Evolutionary conservation across 495 filamentous ascomycete species (phyloP).

Genomic region (Penicillium odoratum): DNA sequence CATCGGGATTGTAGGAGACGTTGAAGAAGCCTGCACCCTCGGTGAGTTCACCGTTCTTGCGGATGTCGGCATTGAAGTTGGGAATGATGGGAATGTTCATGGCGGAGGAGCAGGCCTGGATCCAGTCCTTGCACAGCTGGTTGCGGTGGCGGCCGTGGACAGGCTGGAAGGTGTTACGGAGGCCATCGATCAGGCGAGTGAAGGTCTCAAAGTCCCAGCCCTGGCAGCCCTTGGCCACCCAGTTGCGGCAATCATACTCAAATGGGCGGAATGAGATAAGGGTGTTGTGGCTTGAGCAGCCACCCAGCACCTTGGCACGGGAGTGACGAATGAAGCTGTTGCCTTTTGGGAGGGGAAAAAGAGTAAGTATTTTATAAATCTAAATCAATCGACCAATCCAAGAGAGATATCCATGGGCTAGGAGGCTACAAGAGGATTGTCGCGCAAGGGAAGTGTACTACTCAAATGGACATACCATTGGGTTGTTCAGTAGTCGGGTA

Average conservation of each 20-base stretch:
- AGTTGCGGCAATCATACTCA: slow-evolving; percentile 72
- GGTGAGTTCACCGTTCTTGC: slow-evolving; percentile 62
- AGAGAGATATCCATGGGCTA: background rate
- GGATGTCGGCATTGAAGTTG: slow-evolving; percentile 80
- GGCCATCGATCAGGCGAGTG: slow-evolving; percentile 69
- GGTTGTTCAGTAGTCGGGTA: slow-evolving; percentile 85
- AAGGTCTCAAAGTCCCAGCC: slow-evolving; percentile 81
- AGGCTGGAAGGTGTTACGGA: slow-evolving; percentile 78
- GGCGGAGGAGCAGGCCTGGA: slow-evolving; percentile 68
- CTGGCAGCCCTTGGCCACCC: slow-evolving; percentile 69
- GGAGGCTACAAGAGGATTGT: background rate
- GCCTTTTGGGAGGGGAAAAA: slow-evolving; percentile 41
- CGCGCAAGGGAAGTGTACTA: background rate
- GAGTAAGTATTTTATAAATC: slow-evolving; percentile 4
- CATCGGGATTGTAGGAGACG: slow-evolving; percentile 78
- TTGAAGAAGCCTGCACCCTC: slow-evolving; percentile 82
- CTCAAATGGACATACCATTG: slow-evolving; percentile 52
- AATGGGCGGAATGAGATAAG: slow-evolving; percentile 84
- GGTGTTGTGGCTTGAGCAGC: slow-evolving; percentile 86
- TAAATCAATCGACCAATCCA: background rate
- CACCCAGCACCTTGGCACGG: slow-evolving; percentile 80
- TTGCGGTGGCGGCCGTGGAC: slow-evolving; percentile 76
- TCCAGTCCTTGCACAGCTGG: slow-evolving; percentile 82
- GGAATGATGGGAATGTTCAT: slow-evolving; percentile 73
- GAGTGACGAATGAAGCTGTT: slow-evolving; percentile 84